A percentile compares a stretch with the other conserved stretches of the same genome.
Conservation (phyloP, 2,329 filamentous ascomycete genomes). For the Ophiostoma piceae region DNA sequence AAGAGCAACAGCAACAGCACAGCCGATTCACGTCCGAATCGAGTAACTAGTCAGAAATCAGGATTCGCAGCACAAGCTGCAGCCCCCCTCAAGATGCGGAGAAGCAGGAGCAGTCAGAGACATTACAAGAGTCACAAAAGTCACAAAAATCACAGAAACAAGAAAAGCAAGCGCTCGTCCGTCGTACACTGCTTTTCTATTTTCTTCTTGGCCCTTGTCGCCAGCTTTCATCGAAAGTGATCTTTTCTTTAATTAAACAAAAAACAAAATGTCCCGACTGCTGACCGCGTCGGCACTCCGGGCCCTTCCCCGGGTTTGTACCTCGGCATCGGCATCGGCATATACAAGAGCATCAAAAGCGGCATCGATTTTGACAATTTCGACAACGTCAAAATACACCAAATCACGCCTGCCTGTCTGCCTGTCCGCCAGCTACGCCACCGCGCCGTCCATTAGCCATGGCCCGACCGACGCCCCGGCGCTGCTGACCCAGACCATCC, state of each 20-base stretch:
- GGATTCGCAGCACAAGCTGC: neutral
- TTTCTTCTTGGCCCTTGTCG: neutral
- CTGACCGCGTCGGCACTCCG: neutral
- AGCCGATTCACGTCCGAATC: neutral
- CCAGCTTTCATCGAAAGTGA: neutral
- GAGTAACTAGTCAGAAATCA: neutral
- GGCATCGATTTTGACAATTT: no score
- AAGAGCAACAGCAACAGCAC: no score
- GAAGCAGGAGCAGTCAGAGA: neutral
- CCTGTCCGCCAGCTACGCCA: neutral
- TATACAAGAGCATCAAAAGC: neutral
- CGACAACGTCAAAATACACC: no score
- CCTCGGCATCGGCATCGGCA: slow-evolving; percentile 8
- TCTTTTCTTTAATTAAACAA: no score
- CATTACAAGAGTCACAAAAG: no score
- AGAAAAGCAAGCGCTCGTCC: no score
- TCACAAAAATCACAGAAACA: no score
- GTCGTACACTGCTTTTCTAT: neutral
- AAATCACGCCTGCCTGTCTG: neutral
- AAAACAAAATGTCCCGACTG: neutral
- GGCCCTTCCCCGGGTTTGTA: neutral
- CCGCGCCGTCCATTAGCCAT: slow-evolving; percentile 19
- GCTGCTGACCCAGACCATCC: slow-evolving; percentile 62
- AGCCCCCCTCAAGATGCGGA: neutral
- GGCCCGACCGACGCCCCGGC: slow-evolving; percentile 48